A percentile compares a stretch with the other conserved stretches of the same genome.
Evolutionary conservation across 2,329 filamentous ascomycete genomes (phyloP).

Genomic region (Pseudopyricularia javanii): DNA sequence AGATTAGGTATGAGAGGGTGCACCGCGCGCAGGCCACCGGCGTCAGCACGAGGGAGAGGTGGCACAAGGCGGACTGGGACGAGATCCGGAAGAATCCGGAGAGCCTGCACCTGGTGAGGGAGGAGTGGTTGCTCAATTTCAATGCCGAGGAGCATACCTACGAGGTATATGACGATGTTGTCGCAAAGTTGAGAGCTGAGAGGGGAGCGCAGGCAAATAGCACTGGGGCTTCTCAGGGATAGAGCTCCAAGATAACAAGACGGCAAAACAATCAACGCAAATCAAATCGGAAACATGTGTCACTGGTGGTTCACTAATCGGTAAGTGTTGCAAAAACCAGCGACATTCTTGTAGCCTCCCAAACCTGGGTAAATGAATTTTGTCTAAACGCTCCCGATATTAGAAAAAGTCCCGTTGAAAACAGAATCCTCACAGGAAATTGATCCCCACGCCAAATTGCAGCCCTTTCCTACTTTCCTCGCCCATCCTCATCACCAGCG

Average conservation of each 20-base stretch:
- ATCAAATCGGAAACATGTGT: not conserved
- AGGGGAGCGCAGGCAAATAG: not conserved
- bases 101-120: slow-evolving; percentile 28
- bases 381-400: not conserved
- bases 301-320: not conserved
- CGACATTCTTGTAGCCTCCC: too few relatives aligned
- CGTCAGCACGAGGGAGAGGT: slow-evolving; percentile 31
- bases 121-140: slow-evolving; percentile 34
- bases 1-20: slow-evolving; percentile 33
- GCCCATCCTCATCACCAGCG: slow-evolving; percentile 66
- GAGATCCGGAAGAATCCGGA: slow-evolving; percentile 29
- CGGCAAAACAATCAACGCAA: too few relatives aligned
- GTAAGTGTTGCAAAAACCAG: too few relatives aligned
- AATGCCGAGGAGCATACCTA: slow-evolving; percentile 35
- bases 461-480: slow-evolving; percentile 86
- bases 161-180: slow-evolving; percentile 3
- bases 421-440: slow-evolving; percentile 57
- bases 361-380: too few relatives aligned
- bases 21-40: slow-evolving; percentile 33
- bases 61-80: slow-evolving; percentile 38
- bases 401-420: not conserved
- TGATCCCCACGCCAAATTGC: slow-evolving; percentile 92
- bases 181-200: not conserved
- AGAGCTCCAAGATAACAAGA: too few relatives aligned
- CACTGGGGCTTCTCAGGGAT: not conserved